These are phyloP conservation scores for Fusarium pininemorale DNA, from an alignment of 2,329 filamentous ascomycete genomes.

Conservation along the genomic window DNA sequence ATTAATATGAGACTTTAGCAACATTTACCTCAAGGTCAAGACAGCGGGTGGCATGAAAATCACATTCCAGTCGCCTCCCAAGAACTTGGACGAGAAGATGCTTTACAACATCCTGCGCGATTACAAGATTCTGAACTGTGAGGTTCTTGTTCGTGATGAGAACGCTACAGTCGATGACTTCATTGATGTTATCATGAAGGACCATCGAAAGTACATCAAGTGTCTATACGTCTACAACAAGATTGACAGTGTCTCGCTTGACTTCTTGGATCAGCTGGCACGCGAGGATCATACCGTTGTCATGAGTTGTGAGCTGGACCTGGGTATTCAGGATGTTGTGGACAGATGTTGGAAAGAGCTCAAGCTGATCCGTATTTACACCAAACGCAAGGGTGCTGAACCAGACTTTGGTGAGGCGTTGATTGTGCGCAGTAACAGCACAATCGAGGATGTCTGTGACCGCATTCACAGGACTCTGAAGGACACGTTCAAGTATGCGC, in stretches of 20 bases:
- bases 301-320: conserved; percentile 96
- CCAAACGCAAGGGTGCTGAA: conserved; percentile 92
- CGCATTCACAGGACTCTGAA: conserved; percentile 92
- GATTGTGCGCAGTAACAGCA: conserved; percentile 88
- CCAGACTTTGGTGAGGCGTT: conserved; percentile 91
- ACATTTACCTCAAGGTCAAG: conserved; percentile 96
- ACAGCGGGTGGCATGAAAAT: conserved; percentile 99
- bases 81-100: conserved; percentile 96
- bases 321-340: conserved; percentile 92
- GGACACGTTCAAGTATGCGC: conserved; percentile 98
- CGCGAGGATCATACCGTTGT: conserved; percentile 93
- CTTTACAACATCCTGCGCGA: conserved; percentile 96
- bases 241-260: conserved; percentile 92
- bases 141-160: conserved; percentile 94
- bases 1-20: conserved; percentile 60
- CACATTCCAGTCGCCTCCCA: conserved; percentile 89
- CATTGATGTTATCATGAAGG: conserved; percentile 99
- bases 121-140: conserved; percentile 98
- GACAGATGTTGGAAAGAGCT: conserved; percentile 96
- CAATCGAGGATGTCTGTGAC: conserved; percentile 97
- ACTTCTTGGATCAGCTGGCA: conserved; percentile 91
- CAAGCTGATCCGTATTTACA: conserved; percentile 90
- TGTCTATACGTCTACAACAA: conserved; percentile 99
- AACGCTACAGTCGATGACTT: conserved; percentile 96
- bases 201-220: conserved; percentile 96